Base-by-base conservation (phyloP, 108 stramenopile species). In the Bacterosira constricta region DNA sequence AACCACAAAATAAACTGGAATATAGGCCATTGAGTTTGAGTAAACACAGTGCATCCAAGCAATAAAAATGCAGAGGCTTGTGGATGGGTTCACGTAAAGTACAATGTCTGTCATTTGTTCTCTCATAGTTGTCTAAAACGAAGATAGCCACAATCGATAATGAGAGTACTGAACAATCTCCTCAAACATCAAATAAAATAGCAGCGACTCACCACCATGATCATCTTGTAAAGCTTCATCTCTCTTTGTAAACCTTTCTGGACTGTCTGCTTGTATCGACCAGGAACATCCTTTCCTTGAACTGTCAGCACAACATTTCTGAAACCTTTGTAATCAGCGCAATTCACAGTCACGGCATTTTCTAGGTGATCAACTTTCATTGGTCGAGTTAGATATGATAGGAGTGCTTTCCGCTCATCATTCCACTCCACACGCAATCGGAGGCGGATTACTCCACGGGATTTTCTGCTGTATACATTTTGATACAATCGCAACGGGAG, bases 41-140 rank as follows among this genome's bases (percentile, higher is more conserved):
- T 80, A 85, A 53, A 85, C 68, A 54, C 84, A 70, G 52, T 88
- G 87, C 90, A 91, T 91, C 87, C 87, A 91, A 6, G 86, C 73
- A 10, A 68, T 20, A 57, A 91, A 91, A 17, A 86, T 41, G 32
- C 71, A 76, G 1, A 64, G 20, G 37, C 87, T 86, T 37, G 79
- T 56, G 4, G 55, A 13, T 8, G 87, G 90, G 62, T 82, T 71
- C 32, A 65, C 69, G 73, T 82, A 91, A 26, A 47, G 21, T 1
- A 69, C 39, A 13, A 75, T 75, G 11, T 85, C 86, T 30, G 71
- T 64, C 59, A 77, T 26, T 6, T 52, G 38, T 35, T 69, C 67
- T 52, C 71, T 75, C 18, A 50, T 86, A 34, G 26, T 47, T 30
- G 39, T 67, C 63, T 54, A 51, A 21, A n/a, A 83, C 9, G 38